Base-by-base conservation (phyloP, 2,329 filamentous ascomycete species). In the Ceratocystis alfenasii region DNA sequence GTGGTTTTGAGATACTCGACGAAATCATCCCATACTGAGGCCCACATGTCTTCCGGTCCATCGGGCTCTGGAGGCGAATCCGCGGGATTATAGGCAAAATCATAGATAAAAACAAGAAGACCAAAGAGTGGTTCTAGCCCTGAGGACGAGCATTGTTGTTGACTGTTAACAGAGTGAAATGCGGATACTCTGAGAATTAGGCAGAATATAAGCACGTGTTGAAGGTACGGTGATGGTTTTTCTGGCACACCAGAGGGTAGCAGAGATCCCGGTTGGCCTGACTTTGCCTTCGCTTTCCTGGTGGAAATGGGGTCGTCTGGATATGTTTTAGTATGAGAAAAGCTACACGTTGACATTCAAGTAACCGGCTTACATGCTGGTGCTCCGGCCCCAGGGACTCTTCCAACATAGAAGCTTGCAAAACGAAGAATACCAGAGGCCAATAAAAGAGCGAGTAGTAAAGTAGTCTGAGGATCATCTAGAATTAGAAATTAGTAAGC, bases 121-220 rank as follows among this genome's bases (percentile, higher is more conserved):
- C 65, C 65, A n/a, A 66, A 48, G 20, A 67, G 53, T 5, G 63
- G 80, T 76, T 83, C 80, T 17, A 83, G 69, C 2, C 81, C 81
- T 22, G 77, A 74, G 12, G 72, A 74, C 5, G 80, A 75, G 70
- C 82, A 84, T 71, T 83, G 80, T 45, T 81, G 76, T 67, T 79
- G 75, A 30, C 73, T 72, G 15, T 78, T 75, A 1, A 81, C 76
- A 41, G 72, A 73, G 63, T 81, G 76, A 45, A 80, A 78, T 1
- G 80, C 71, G 67, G 82, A 79, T 17, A 83, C 70, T 3, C 82
- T 77, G 7, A 79, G 41, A 1, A 81, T 73, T 59, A 83, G 74
- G 36, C 76, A 76, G 4, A 76, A 50, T 7, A 81, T 72, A 17
- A 83, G 70, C 12, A 75, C 72, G 1, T 78, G 76, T 1, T 80